These are phyloP conservation scores for Rhodotorula kratochvilovae DNA, from an alignment of 768 basidiomycete species.

Conservation along the genomic window DNA sequence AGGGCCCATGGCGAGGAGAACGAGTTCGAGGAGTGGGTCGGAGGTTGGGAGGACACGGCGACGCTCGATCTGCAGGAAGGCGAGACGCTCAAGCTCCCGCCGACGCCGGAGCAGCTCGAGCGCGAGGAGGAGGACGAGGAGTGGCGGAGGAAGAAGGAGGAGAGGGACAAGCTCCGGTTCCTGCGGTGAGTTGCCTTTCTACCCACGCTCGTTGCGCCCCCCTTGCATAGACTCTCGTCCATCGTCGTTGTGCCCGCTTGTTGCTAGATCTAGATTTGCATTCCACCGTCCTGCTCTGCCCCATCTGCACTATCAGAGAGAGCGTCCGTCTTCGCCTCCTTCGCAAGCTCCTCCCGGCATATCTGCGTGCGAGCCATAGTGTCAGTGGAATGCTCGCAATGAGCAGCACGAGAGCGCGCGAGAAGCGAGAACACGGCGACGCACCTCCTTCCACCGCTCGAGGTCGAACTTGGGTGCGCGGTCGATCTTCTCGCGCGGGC, in stretches of 20 bases:
- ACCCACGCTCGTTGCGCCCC: too few species aligned
- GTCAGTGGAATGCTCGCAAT: not conserved
- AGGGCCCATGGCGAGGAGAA: conserved; percentile 18
- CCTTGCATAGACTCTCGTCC: not conserved
- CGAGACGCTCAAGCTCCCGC: conserved; percentile 44
- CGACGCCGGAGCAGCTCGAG: conserved; percentile 42
- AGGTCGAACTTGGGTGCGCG: conserved; percentile 50
- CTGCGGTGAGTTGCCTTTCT: not conserved
- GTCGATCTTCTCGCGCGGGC: conserved; percentile 72
- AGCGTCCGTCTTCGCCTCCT: not conserved
- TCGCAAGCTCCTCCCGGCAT: conserved; percentile 22
- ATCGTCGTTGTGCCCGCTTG: not conserved
- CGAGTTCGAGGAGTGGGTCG: conserved; percentile 27
- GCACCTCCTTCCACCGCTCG: conserved; percentile 27
- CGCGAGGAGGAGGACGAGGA: conserved; percentile 34
- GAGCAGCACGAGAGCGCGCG: not conserved
- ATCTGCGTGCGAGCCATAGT: not conserved
- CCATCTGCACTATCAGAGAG: not conserved
- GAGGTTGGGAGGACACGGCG: conserved; percentile 22
- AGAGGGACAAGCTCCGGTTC: conserved; percentile 12
- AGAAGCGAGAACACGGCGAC: not conserved
- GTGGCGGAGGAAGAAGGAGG: conserved; percentile 9
- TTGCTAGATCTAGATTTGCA: not conserved
- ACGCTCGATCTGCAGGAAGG: conserved; percentile 35
- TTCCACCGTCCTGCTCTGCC: not conserved